These are phyloP conservation scores for Syzygium aqueum DNA, from an alignment of 345 rosid genomes.

Conservation along the genomic window DNA sequence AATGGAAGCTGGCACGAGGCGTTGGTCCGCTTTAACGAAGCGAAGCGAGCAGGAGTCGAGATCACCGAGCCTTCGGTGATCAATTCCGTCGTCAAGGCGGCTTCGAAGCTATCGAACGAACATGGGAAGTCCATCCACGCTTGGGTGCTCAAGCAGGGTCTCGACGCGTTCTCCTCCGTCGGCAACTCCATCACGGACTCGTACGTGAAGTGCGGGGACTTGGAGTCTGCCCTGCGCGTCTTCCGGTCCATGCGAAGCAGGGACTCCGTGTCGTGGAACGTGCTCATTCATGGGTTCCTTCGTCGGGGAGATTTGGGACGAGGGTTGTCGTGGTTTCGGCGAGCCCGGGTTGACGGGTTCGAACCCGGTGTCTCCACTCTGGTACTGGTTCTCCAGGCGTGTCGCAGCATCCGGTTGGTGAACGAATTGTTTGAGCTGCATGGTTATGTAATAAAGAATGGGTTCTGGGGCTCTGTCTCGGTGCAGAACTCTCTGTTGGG, in stretches of 20 bases:
- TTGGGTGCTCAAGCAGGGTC: constrained; percentile 43
- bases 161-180: constrained; percentile 31
- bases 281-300: constrained; percentile 40
- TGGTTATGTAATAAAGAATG: constrained; percentile 37
- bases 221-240: constrained; percentile 23
- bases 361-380: constrained; percentile 46
- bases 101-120: constrained; percentile 28
- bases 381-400: constrained; percentile 48
- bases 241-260: constrained; percentile 25
- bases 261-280: constrained; percentile 75
- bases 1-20: constrained; percentile 48
- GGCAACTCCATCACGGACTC: constrained; percentile 58
- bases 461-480: constrained; percentile 26
- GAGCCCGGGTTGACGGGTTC: constrained; percentile 42
- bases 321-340: constrained; percentile 43
- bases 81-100: constrained; percentile 49
- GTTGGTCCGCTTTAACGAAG: constrained; percentile 26
- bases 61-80: constrained; percentile 31
- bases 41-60: constrained; percentile 23
- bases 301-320: constrained; percentile 24
- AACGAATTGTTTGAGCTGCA: constrained; percentile 26
- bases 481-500: constrained; percentile 49
- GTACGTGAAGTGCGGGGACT: constrained; percentile 43
- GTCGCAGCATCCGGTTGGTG: constrained; percentile 9
- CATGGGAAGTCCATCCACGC: constrained; percentile 43